phyloP scores from a whole-genome alignment of 768 basidiomycete species.

The Hericium alpestre region DNA sequence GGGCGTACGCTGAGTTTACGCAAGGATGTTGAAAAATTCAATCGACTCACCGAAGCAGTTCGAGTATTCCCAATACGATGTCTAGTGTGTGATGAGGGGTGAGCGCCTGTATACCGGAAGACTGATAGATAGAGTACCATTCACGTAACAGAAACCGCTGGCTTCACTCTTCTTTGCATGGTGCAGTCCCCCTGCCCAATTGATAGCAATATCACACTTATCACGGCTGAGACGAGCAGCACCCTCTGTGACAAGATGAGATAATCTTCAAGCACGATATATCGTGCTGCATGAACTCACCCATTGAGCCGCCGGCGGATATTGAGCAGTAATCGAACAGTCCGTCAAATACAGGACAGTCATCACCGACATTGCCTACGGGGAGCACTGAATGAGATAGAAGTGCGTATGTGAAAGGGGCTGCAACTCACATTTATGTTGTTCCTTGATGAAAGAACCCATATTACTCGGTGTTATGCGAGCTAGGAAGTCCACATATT shows the following conservation, averaged over 20 bases:
- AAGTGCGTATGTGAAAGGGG: background rate
- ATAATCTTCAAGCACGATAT: background rate
- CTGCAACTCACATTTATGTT: slow-evolving; percentile 73
- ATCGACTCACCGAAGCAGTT: slow-evolving; percentile 63
- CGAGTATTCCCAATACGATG: slow-evolving; percentile 93
- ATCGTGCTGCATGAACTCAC: slow-evolving; percentile 34
- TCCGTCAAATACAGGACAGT: slow-evolving; percentile 98
- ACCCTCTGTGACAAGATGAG: slow-evolving; percentile 59
- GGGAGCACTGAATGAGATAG: background rate
- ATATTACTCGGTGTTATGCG: slow-evolving; percentile 93
- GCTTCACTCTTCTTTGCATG: slow-evolving; percentile 99
- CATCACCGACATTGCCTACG: slow-evolving; percentile 93
- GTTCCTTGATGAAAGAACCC: slow-evolving; percentile 86
- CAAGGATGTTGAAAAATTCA: no score
- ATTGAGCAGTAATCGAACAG: slow-evolving; percentile 99
- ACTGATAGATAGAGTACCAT: slow-evolving; percentile 41
- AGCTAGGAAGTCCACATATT: slow-evolving; percentile 95
- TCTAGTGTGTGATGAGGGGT: slow-evolving; percentile 35
- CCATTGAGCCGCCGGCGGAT: slow-evolving; percentile 99
- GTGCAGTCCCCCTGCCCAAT: slow-evolving; percentile 98
- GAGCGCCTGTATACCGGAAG: no score
- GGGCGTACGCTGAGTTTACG: background rate
- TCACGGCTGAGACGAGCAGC: slow-evolving; percentile 90
- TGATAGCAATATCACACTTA: slow-evolving; percentile 97
- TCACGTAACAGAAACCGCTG: slow-evolving; percentile 97